Evolutionary conservation across 108 stramenopile genomes (phyloP).

Genomic region (Skeletonema grethae): DNA sequence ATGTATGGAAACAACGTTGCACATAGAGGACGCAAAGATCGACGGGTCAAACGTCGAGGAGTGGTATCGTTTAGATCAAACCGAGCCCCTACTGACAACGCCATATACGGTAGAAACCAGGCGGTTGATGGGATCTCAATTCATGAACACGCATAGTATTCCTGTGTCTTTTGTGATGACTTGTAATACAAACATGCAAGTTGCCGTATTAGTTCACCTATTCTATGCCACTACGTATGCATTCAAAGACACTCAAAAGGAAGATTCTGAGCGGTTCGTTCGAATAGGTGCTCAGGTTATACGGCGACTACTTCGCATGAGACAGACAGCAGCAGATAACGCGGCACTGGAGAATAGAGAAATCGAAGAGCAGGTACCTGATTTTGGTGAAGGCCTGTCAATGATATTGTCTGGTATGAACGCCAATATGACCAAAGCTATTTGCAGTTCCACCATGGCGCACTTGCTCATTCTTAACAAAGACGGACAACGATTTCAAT

Average conservation of each 20-base stretch:
- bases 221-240: neutral
- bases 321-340: neutral
- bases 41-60: no score
- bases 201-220: neutral
- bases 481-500: no score
- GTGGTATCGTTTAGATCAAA: no score
- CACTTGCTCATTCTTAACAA: neutral
- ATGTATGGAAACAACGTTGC: no score
- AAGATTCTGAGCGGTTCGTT: neutral
- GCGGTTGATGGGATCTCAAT: no score
- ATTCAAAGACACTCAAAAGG: neutral
- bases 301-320: neutral
- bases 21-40: no score
- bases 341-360: neutral
- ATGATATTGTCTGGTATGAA: neutral
- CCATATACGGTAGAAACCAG: no score
- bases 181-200: slow-evolving; percentile 3
- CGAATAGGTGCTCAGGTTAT: neutral
- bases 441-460: neutral
- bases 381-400: neutral
- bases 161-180: neutral
- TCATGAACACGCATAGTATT: neutral
- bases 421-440: neutral
- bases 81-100: no score
- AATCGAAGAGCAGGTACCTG: neutral